Conservation (phyloP, 225 moss, liverwort and hornwort genomes). For the Straminergon stramineum region DNA sequence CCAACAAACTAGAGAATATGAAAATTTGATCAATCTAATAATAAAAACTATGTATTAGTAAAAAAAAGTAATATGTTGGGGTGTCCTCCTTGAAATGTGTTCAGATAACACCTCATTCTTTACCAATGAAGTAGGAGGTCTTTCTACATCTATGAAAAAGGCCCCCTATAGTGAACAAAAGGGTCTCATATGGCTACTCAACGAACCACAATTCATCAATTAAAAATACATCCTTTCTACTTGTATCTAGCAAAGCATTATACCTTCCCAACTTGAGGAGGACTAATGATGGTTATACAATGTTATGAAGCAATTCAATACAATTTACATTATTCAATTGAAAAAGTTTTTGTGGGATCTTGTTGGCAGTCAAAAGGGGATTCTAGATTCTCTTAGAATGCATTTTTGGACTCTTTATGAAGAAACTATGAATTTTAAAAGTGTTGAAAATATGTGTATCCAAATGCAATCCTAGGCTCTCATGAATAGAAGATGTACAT, state of each 20-base stretch:
- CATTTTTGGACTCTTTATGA: fast-evolving
- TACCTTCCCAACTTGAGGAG: fast-evolving
- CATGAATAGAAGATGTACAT: neutral
- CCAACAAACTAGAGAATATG: neutral
- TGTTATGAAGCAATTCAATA: neutral
- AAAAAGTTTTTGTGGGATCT: fast-evolving
- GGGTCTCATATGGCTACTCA: fast-evolving
- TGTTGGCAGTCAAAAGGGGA: fast-evolving
- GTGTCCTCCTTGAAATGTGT: fast-evolving
- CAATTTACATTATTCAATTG: neutral
- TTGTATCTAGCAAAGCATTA: neutral
- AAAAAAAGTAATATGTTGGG: fast-evolving
- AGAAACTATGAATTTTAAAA: neutral
- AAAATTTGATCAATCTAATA: fast-evolving
- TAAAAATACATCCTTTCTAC: fast-evolving
- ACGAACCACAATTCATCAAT: neutral
- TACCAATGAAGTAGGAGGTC: fast-evolving
- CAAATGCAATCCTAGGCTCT: fast-evolving
- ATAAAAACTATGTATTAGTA: neutral
- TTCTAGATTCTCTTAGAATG: fast-evolving
- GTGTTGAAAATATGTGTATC: neutral
- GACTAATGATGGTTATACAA: neutral
- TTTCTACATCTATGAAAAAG: neutral
- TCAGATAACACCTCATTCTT: fast-evolving
- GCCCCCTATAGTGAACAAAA: fast-evolving